These are phyloP conservation scores for Thalia dealbata DNA, from an alignment of 176 grass and related monocot species.

Conservation along the genomic window DNA sequence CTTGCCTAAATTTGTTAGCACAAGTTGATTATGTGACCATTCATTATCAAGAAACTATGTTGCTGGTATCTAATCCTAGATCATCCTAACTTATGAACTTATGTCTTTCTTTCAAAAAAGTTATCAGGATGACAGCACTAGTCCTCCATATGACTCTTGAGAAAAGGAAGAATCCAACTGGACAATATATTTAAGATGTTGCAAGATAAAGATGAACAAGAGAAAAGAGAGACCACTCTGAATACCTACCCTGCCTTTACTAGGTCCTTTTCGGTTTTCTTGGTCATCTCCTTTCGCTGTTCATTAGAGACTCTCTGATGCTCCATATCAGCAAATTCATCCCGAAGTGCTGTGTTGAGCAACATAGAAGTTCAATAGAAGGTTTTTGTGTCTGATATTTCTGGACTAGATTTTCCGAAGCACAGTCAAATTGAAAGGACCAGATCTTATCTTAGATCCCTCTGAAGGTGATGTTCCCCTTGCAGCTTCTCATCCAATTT, in stretches of 20 bases:
- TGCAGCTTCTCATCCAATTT: conserved; percentile 43
- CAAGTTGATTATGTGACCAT: too few relatives aligned
- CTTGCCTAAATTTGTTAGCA: too few relatives aligned
- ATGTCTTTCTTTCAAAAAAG: too few relatives aligned
- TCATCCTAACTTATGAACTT: too few relatives aligned
- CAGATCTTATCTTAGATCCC: conserved; percentile 63
- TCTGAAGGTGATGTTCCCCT: conserved; percentile 34
- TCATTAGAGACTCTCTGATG: conserved; percentile 41
- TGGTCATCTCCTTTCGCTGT: conserved; percentile 34
- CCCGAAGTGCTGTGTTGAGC: conserved; percentile 43
- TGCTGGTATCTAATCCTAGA: too few relatives aligned
- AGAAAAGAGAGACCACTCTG: conserved; percentile 1
- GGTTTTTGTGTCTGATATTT: conserved; percentile 3
- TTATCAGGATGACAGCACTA: too few relatives aligned
- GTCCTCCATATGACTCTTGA: too few relatives aligned
- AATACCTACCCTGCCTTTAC: conserved; percentile 38
- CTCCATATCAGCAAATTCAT: conserved; percentile 43
- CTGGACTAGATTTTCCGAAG: conserved; percentile 2
- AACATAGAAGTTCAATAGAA: conserved; percentile 14
- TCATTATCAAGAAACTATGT: too few relatives aligned
- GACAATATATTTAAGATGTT: background rate
- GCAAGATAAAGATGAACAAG: background rate
- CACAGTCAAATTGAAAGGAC: conserved; percentile 14
- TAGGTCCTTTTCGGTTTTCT: conserved; percentile 49
- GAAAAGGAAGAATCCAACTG: too few relatives aligned